Conservation (phyloP, 2,329 filamentous ascomycete species). For the Biscogniauxia mediterranea region DNA sequence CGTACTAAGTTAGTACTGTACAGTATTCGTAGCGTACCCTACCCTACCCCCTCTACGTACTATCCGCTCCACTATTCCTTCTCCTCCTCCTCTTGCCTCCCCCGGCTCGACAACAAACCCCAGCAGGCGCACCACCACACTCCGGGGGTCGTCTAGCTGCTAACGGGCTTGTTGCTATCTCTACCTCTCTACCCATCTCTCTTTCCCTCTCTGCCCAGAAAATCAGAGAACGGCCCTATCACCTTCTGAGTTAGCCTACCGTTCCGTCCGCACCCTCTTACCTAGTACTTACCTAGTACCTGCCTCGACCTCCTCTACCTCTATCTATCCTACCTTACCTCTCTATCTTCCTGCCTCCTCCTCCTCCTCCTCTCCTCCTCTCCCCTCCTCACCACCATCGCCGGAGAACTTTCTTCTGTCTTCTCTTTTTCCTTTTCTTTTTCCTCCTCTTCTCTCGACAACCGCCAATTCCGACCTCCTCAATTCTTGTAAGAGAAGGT, state of each 20-base stretch:
- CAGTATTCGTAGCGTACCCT: background rate
- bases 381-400: constrained; percentile 21
- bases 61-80: background rate
- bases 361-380: constrained; percentile 23
- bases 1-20: constrained; percentile 18
- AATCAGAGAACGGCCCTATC: constrained; percentile 19
- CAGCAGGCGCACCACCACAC: constrained; percentile 21
- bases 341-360: constrained; percentile 19
- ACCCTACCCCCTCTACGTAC: background rate
- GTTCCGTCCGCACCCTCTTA: constrained; percentile 30
- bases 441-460: constrained; percentile 36
- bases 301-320: constrained; percentile 24
- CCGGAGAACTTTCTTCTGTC: constrained; percentile 33
- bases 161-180: constrained; percentile 21
- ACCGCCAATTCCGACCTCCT: constrained; percentile 34
- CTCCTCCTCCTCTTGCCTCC: constrained; percentile 4
- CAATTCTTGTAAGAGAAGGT: constrained; percentile 31
- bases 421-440: constrained; percentile 31
- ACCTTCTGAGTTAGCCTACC: constrained; percentile 27
- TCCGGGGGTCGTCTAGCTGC: constrained; percentile 19
- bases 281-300: constrained; percentile 5
- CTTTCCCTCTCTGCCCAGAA: constrained; percentile 2
- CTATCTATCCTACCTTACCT: constrained; percentile 19
- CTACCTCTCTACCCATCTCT: too few species aligned
- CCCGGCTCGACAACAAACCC: constrained; percentile 26